Evolutionary conservation across 352 stramenopile genomes (phyloP).

Genomic region (Phytophthora capsici): DNA sequence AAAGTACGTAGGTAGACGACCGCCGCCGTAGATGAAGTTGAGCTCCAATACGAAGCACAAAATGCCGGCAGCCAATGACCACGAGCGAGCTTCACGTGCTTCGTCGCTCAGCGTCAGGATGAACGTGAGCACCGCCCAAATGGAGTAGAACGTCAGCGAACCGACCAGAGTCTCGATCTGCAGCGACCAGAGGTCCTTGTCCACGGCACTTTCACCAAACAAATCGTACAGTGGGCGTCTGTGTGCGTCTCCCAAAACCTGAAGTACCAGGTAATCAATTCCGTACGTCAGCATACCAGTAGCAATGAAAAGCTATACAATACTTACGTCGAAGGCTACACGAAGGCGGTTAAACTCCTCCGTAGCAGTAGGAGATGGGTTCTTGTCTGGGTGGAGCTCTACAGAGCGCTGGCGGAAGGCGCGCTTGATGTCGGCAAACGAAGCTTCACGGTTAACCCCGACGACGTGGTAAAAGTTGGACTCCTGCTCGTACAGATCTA

Average conservation of each 20-base stretch:
- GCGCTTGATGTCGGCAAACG: conserved; percentile 95
- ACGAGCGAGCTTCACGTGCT: conserved; percentile 89
- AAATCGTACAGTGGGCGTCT: conserved; percentile 96
- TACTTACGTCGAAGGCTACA: conserved; percentile 93
- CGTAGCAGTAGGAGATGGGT: conserved; percentile 90
- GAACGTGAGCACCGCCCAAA: conserved; percentile 96
- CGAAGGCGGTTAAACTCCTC: conserved; percentile 95
- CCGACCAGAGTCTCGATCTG: conserved; percentile 92
- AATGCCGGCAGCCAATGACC: conserved; percentile 93
- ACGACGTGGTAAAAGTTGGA: conserved; percentile 96
- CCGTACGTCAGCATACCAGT: conserved; percentile 8
- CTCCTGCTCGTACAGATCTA: conserved; percentile 91
- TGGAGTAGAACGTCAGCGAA: conserved; percentile 94
- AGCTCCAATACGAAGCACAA: conserved; percentile 95
- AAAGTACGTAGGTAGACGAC: conserved; percentile 57
- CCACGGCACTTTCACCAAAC: conserved; percentile 90
- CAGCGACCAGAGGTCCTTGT: conserved; percentile 90
- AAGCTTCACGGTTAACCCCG: conserved; percentile 88
- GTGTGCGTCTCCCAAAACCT: conserved; percentile 88
- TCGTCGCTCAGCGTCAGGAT: conserved; percentile 94
- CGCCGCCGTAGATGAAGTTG: conserved; percentile 84
- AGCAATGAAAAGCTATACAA: not conserved
- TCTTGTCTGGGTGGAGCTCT: conserved; percentile 98
- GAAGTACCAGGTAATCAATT: not conserved
- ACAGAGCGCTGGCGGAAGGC: conserved; percentile 96